Conservation (phyloP, 2,329 filamentous ascomycete species). For the Colletotrichum brevisporum region DNA sequence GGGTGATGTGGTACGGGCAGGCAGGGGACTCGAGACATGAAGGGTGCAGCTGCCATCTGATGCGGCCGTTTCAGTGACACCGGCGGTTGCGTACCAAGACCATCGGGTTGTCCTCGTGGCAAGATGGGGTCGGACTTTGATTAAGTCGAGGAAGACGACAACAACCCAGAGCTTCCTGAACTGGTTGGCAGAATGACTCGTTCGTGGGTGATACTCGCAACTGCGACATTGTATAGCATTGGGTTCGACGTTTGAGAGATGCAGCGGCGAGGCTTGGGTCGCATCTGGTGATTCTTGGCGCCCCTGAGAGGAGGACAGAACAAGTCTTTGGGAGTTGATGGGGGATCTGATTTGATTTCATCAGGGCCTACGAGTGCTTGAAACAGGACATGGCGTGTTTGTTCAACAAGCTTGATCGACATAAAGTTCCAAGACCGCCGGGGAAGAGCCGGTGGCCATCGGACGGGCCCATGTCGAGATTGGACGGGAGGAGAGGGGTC, state of each 20-base stretch:
- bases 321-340: too few relatives aligned
- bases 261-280: not conserved
- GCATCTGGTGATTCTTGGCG: not conserved
- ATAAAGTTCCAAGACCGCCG: conserved; percentile 11
- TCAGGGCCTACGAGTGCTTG: too few relatives aligned
- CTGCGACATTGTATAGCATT: too few relatives aligned
- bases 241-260: not conserved
- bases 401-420: conserved; percentile 12
- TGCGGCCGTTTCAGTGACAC: not conserved
- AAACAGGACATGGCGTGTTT: not conserved
- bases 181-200: too few relatives aligned
- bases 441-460: conserved; percentile 1
- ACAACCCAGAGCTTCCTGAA: too few relatives aligned
- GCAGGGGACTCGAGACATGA: conserved; percentile 1
- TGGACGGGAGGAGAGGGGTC: not conserved
- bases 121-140: too few relatives aligned
- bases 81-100: not conserved
- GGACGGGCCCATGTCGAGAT: conserved; percentile 5
- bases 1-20: not conserved
- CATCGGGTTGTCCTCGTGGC: not conserved
- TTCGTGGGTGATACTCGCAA: too few relatives aligned
- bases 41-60: not conserved
- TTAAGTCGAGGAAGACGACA: too few relatives aligned
- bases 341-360: too few relatives aligned
- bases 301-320: not conserved